Conservation (phyloP, 345 rosid genomes). For the Pistacia atlantica region DNA sequence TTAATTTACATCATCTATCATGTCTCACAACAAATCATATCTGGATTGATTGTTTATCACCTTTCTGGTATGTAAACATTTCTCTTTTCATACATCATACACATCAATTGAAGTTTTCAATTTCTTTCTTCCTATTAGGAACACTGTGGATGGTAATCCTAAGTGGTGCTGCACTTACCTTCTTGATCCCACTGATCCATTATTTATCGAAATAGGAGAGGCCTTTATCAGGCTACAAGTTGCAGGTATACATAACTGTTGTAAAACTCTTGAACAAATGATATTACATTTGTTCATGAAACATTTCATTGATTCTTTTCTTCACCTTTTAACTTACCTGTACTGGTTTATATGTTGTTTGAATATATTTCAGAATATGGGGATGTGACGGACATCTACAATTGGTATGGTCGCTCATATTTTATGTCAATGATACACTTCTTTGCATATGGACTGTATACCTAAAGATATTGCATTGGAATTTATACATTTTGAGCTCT, state of each 20-base stretch:
- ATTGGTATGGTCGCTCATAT: constrained; percentile 60
- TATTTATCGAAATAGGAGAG: constrained; percentile 84
- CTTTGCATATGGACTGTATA: constrained; percentile 3
- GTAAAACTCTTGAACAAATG: background rate
- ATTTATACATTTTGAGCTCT: background rate
- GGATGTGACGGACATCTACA: constrained; percentile 92
- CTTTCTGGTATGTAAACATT: background rate
- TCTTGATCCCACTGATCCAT: constrained; percentile 82
- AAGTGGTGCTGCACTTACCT: constrained; percentile 99
- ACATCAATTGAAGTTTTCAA: background rate
- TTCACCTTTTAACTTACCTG: constrained; percentile 12
- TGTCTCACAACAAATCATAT: background rate
- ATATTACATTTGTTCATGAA: background rate
- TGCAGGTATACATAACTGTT: constrained; percentile 44
- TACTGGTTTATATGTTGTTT: constrained; percentile 11
- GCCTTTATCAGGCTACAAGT: constrained; percentile 79
- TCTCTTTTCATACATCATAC: background rate
- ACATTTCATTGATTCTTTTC: background rate
- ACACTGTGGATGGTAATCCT: constrained; percentile 79
- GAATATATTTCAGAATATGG: constrained; percentile 74
- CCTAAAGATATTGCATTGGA: background rate
- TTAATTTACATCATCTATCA: constrained; percentile 11
- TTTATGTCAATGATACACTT: background rate
- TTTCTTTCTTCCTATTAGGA: constrained; percentile 51
- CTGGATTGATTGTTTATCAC: background rate